Base-by-base conservation (phyloP, 176 grass and related monocot genomes). In the Carex myosuroides region DNA sequence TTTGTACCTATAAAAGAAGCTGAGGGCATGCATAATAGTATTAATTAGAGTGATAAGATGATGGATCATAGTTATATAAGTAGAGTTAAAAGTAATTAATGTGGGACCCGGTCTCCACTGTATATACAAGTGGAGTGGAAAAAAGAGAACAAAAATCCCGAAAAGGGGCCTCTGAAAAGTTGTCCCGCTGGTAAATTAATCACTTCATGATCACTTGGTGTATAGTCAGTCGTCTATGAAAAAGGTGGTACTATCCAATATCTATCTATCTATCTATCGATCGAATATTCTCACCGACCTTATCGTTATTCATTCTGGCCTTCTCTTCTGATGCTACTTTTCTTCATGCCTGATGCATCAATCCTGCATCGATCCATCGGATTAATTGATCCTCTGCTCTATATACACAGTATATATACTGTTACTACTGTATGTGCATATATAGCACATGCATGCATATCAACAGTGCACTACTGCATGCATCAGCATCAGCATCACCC, bases 281-380 rank as follows among this genome's bases (percentile, higher is more conserved):
- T 10, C 41, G 73, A 78, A 78, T 78, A 78, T 78, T 78, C 73
- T 52, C 73, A 78, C 73, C 73, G 50, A 78, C 73, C 73, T 78
- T 78, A 76, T 76, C 71, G 8, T 29, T 48, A 54, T 54, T 14
- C 20, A 13, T 53, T 13, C n/a, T 14, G 37, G 71, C 17, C 16
- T 75, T 54, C 71, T 29, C 2, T 54, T 54, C 71, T 29, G 10
- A 21, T 75, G 46, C 22, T 3, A 1, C 10, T 76, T 54, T 55
- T 53, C 20, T 21, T 76, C 71, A 75, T 76, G 0, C 5, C 26
- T 26, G 26, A 26, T 26, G 0, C 0, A 26, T 26, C 26, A 0
- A 39, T 39, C 29, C 1, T 29, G 70, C 70, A 73, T n/a, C n/a
- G n/a, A n/a, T 75, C 70, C 10, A 75, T n/a, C 21, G 48, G 71